Conservation (phyloP, 2,329 filamentous ascomycete species). For the Aphanocladium album region DNA sequence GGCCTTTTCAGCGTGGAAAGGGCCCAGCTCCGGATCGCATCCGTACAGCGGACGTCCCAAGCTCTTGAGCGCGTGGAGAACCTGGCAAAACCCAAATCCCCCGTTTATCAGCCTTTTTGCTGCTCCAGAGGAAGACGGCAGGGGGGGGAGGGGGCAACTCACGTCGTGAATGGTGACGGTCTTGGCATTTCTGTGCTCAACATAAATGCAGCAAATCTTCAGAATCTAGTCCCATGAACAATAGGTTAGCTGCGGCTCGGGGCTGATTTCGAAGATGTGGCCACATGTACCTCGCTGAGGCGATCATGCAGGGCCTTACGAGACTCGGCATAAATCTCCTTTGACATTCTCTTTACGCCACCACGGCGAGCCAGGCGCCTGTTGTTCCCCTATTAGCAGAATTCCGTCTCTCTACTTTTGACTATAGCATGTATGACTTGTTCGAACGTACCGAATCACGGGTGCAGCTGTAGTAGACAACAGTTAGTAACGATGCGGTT, state of each 20-base stretch:
- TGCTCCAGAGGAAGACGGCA: not conserved
- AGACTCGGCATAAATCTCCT: constrained; percentile 56
- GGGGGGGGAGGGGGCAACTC: constrained; percentile 21
- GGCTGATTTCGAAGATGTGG: no score
- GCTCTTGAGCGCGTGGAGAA: constrained; percentile 45
- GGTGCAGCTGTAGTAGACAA: constrained; percentile 9
- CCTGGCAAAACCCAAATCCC: constrained; percentile 33
- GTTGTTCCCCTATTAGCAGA: no score
- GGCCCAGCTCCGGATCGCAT: constrained; percentile 42
- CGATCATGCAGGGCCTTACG: constrained; percentile 46
- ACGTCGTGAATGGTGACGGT: constrained; percentile 61
- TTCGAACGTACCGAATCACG: constrained; percentile 10
- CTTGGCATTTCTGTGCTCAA: constrained; percentile 52
- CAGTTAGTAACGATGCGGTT: no score
- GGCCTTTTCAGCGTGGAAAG: not conserved
- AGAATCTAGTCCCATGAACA: constrained; percentile 51
- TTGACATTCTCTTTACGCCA: constrained; percentile 70
- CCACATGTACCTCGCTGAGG: constrained; percentile 39
- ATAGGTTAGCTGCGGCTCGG: no score
- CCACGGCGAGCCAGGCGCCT: constrained; percentile 70
- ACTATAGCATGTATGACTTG: no score
- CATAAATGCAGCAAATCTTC: constrained; percentile 41
- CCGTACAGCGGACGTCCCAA: constrained; percentile 53
- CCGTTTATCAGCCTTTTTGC: not conserved
- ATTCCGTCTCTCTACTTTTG: no score